A percentile compares a stretch with the other conserved stretches of the same genome.
These are phyloP conservation scores for Lepidium africanum DNA, from an alignment of 345 rosid genomes.

Conservation along the genomic window DNA sequence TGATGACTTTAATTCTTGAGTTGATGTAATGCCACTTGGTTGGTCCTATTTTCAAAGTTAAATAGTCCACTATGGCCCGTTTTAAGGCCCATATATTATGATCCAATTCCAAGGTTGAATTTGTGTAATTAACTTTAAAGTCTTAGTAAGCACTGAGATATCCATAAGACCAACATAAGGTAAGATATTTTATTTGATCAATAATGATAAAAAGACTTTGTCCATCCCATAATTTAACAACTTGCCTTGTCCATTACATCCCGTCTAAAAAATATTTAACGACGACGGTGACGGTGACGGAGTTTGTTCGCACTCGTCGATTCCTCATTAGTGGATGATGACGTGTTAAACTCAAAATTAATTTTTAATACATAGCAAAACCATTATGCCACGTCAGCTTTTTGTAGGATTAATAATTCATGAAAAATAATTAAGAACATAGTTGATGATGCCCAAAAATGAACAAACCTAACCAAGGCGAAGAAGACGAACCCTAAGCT, in stretches of 20 bases:
- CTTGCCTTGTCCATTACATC: not conserved
- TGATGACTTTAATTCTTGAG: no score
- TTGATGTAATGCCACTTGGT: not conserved
- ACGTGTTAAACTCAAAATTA: not conserved
- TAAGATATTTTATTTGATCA: not conserved
- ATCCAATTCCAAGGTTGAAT: not conserved
- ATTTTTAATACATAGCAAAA: not conserved
- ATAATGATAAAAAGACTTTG: not conserved
- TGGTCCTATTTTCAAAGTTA: not conserved
- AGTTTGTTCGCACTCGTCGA: not conserved
- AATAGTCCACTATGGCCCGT: constrained; percentile 2
- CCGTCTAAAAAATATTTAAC: not conserved
- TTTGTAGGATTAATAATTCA: not conserved
- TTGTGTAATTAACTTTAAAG: not conserved
- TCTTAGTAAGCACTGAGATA: not conserved
- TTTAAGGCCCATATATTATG: not conserved
- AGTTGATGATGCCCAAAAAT: not conserved
- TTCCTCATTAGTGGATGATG: not conserved
- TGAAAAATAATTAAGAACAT: not conserved
- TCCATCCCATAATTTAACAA: not conserved
- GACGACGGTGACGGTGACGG: not conserved
- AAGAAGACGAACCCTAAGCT: not conserved
- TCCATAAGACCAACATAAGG: not conserved
- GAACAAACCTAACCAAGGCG: not conserved
- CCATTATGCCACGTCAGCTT: constrained; percentile 6